Base-by-base conservation (phyloP, 345 rosid species). In the Sisymbrium irio region DNA sequence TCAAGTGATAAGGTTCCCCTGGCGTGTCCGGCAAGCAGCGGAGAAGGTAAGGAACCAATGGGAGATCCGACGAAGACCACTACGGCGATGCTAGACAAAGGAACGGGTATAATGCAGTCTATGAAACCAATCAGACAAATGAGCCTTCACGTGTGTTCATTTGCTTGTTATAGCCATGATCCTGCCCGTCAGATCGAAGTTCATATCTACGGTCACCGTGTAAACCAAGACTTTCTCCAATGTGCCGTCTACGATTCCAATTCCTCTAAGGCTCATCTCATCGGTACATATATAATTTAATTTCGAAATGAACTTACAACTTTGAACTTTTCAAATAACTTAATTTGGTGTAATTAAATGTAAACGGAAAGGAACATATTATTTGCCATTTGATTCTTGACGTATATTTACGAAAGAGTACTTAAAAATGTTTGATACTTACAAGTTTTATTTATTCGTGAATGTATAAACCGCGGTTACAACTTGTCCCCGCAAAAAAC, bases 151-250 rank as follows among this genome's bases (percentile, higher is more conserved):
- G 83, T 71, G 20, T 92, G 98, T 82, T 87, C 87, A 63, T 90
- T 93, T 54, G 95, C 93, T 6, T 51, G 83, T 14, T 86, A 93
- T 53, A 83, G 86, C 82, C 95, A 93, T 25, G 98, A 92, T 72
- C 87, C 87, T 82, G 7, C 66, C 56, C 88, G 97, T 44, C 95
- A 90, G 77, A 85, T 92, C 22, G 85, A 88, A 78, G 89, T 88
- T 55, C 93, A 90, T 77, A 91, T 87, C 75, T 90, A 63, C 44
- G 71, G 84, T 17, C 39, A 81, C n/a, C 79, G 95, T 71, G 77
- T 93, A 69, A 86, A 86, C 74, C 89, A 88, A 81, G 95, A 88
- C 76, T 88, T 93, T 53, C 84, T 88, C 71, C 97, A 92, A 83
- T 87, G 95, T 41, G 91, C 95, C 5, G 91, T 90, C 66, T 90